These are phyloP conservation scores for Cucurbitaria berberidis DNA, from an alignment of 2,329 filamentous ascomycete genomes.

Conservation along the genomic window DNA sequence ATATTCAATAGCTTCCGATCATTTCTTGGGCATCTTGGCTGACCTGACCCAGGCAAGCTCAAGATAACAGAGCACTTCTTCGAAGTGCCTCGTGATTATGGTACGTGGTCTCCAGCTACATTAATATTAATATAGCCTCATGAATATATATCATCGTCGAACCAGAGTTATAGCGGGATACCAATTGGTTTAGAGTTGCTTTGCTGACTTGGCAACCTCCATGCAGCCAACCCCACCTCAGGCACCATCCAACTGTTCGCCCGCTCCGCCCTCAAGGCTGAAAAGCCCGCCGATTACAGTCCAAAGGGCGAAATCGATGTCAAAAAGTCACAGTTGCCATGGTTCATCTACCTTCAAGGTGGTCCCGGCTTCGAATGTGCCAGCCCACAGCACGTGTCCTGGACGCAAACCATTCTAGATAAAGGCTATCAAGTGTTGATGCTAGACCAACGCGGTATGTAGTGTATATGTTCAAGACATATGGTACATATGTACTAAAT, in stretches of 20 bases:
- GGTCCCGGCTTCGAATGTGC: conserved; percentile 82
- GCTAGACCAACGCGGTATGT: conserved; percentile 80
- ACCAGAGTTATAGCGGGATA: background rate
- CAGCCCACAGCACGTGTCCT: conserved; percentile 73
- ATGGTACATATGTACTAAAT: background rate
- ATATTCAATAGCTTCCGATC: conserved; percentile 1
- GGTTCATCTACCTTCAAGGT: conserved; percentile 78
- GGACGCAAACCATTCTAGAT: conserved; percentile 74
- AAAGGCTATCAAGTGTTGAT: conserved; percentile 83
- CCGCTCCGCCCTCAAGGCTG: conserved; percentile 71
- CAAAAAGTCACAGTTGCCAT: conserved; percentile 60
- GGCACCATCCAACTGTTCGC: conserved; percentile 77
- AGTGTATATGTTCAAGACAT: background rate
- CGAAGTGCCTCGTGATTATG: conserved; percentile 82
- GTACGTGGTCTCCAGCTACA: conserved; percentile 1
- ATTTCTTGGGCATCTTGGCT: background rate
- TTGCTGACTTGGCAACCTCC: background rate
- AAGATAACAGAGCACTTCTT: conserved; percentile 84
- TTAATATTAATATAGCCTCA: background rate
- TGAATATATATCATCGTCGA: background rate
- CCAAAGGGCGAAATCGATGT: conserved; percentile 59
- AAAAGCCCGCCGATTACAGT: conserved; percentile 61
- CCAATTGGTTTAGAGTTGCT: background rate
- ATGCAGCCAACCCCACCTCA: conserved; percentile 57
- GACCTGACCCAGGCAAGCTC: conserved; percentile 66